Base-by-base conservation (phyloP, 176 grass and related monocot genomes). In the Carex cristatella region DNA sequence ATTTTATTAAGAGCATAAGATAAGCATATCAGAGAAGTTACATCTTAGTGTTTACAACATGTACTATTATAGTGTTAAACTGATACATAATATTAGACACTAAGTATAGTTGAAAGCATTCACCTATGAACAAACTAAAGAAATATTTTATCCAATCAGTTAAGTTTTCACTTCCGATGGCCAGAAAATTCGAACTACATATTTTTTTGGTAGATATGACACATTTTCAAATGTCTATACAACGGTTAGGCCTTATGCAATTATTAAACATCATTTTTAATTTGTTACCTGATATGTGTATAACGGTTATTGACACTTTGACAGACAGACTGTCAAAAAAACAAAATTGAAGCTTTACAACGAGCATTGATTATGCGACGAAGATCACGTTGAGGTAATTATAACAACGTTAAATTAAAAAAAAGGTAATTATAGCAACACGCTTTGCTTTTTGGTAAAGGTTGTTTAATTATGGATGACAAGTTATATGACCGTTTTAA, bases 361-460 rank as follows among this genome's bases (percentile, higher is more conserved):
- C 19, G 37, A 51, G n/a, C 44, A 75, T 15, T 56, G 27, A 77
- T 77, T 77, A 31, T 77, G 27, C 48, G 23, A 14, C 48, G 11
- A 14, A 30, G 10, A 23, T 77, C 19, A 53, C 4, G 19, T 14
- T 77, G 73, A 77, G 28, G 51, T 77, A 77, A 77, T 77, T 55
- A 56, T 76, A 40, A 4, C 38, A 40, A 40, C 38, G 5, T 40
- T 40, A 40, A 40, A 40, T 40, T 5, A 40, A 40, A 4, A 40
- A 77, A 49, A 35, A 3, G 33, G 49, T 77, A 77, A 77, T 77
- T 55, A 56, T 56, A 56, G 9, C 49, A 49, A 77, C 73, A 56
- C 19, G 73, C 49, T 77, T 76, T 56, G 73, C 49, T 77, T 77
- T 77, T 56, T 56, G 4, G 73, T 56, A 77, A 77, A 77, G 73